Base-by-base conservation (phyloP, 495 filamentous ascomycete genomes). In the Aspergillus campestris region DNA sequence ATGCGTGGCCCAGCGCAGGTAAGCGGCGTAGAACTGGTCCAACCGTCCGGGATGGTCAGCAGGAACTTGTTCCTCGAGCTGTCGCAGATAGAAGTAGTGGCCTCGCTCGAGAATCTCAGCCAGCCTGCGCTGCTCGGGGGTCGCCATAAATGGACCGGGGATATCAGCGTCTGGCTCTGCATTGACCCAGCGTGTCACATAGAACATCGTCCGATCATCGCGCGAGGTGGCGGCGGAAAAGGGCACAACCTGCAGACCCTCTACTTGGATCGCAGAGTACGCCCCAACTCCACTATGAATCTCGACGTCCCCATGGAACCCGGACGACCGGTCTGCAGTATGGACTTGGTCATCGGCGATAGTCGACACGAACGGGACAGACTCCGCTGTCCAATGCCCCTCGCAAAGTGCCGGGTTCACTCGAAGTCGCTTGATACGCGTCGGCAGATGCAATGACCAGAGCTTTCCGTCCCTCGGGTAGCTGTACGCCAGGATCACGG, bases 401-500 rank as follows among this genome's bases (percentile, higher is more conserved):
- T 14, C 12, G 29, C 32, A 29, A 46, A 58, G 1, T 32, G 68
- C 42, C 34, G 64, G 70, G 8, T 75, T 69, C 15, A 65, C 38
- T 28, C 64, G 64, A 12, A 79, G 52, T 6, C 71, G 57, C 29
- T 75, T 71, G 35, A 78, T 70, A 58, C 15, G 31, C 58, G 59
- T 44, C 32, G 62, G 40, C 14, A 57, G 33, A 47, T 49, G 49
- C 44, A 58, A 24, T 24, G 18, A 24, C 18, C 18, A 24, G 18
- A 24, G 18, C 18, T 24, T 24, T 12, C 24, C 70, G 67, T 57
- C 66, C 10, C 40, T 62, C 6, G 50, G 77, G 40, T 50, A 64
- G 15, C 50, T 60, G 45, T 60, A 68, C 0, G 71, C 69, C 0
- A 66, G 39, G 44, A 73, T 58, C n/a, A 66, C 54, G 1, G 65